Conservation (phyloP, 805 yeast genomes). For the Yamadazyma sp. region DNA sequence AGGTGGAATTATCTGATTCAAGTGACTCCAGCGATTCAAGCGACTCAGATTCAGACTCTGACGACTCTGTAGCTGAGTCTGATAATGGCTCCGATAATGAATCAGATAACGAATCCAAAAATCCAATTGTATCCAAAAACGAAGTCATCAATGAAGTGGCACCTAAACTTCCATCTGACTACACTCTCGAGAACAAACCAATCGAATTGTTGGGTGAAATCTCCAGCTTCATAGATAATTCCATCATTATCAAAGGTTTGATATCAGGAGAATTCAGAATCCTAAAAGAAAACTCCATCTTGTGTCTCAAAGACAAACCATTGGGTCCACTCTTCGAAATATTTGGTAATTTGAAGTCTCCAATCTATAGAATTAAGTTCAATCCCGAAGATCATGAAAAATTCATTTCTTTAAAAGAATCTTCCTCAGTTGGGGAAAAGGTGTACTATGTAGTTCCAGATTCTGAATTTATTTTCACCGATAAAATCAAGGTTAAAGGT, state of each 20-base stretch:
- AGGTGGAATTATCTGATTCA: slow-evolving; percentile 13
- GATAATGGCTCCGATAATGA: slow-evolving; percentile 46
- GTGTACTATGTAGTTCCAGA: slow-evolving; percentile 79
- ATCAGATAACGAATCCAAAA: slow-evolving; percentile 39
- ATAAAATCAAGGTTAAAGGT: slow-evolving; percentile 71
- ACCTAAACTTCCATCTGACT: slow-evolving; percentile 65
- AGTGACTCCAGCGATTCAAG: slow-evolving; percentile 12
- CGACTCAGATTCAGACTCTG: slow-evolving; percentile 17
- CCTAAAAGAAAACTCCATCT: slow-evolving; percentile 73
- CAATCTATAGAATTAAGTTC: slow-evolving; percentile 72
- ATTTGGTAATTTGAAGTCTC: slow-evolving; percentile 82
- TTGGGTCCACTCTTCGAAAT: slow-evolving; percentile 84
- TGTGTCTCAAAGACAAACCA: slow-evolving; percentile 71
- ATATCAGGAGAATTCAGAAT: slow-evolving; percentile 83
- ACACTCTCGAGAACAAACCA: slow-evolving; percentile 55
- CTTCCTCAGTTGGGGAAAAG: slow-evolving; percentile 20
- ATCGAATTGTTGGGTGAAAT: slow-evolving; percentile 72
- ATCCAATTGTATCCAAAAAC: slow-evolving; percentile 74
- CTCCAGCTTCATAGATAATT: slow-evolving; percentile 65
- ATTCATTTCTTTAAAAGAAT: slow-evolving; percentile 49
- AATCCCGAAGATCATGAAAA: slow-evolving; percentile 45
- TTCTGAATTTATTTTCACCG: slow-evolving; percentile 77
- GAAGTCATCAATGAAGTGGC: slow-evolving; percentile 71
- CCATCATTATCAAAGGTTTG: slow-evolving; percentile 67
- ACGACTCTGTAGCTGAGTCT: slow-evolving; percentile 13